Evolutionary conservation across 768 basidiomycete genomes (phyloP).

Genomic region (Rhizopogon vulgaris): DNA sequence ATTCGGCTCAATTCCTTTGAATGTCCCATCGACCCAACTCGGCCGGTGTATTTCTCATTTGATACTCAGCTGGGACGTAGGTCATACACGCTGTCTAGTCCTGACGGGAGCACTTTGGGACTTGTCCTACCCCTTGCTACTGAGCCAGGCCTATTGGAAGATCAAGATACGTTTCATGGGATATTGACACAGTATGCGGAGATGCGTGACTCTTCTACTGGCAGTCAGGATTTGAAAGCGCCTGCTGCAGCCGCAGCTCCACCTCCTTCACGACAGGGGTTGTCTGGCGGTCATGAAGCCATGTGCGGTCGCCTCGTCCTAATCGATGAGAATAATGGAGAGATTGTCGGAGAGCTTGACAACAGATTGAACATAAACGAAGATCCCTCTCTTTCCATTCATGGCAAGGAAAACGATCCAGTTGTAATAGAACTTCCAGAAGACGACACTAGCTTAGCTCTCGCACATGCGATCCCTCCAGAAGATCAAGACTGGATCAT

Average conservation of each 20-base stretch:
- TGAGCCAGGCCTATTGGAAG: conserved; percentile 39
- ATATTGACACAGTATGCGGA: conserved; percentile 62
- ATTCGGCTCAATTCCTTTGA: conserved; percentile 51
- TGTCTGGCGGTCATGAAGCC: conserved; percentile 24
- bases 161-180: conserved; percentile 59
- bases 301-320: conserved; percentile 56
- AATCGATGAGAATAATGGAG: conserved; percentile 66
- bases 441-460: conserved; percentile 44
- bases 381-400: conserved; percentile 45
- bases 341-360: conserved; percentile 66
- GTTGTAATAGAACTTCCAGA: conserved; percentile 68
- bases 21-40: conserved; percentile 52
- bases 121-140: conserved; percentile 21
- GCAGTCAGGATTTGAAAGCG: conserved; percentile 1
- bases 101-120: conserved; percentile 16
- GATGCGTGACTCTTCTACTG: conserved; percentile 23
- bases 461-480: conserved; percentile 55
- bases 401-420: conserved; percentile 50
- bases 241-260: conserved; percentile 7
- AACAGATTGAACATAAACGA: conserved; percentile 50
- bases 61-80: conserved; percentile 9
- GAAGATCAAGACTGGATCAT: conserved; percentile 68
- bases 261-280: conserved; percentile 25
- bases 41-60: conserved; percentile 33
- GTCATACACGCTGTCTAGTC: conserved; percentile 25